These are phyloP conservation scores for Pythium brachiatum DNA, from an alignment of 352 stramenopile species.

Conservation along the genomic window DNA sequence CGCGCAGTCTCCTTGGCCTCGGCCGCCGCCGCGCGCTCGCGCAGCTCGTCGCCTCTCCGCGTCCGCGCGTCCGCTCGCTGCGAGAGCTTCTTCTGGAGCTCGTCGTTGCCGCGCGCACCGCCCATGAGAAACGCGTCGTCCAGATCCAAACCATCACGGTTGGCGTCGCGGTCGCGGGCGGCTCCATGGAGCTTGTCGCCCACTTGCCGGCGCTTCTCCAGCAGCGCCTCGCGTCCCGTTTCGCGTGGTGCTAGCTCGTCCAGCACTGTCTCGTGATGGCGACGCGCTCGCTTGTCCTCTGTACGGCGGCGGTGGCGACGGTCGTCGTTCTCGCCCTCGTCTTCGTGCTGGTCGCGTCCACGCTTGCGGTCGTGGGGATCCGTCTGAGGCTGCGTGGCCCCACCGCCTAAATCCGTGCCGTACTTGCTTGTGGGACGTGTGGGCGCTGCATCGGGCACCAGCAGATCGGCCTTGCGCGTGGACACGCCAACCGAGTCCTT, in stretches of 20 bases:
- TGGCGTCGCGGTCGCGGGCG: constrained; percentile 55
- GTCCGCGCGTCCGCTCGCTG: constrained; percentile 37
- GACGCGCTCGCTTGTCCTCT: constrained; percentile 31
- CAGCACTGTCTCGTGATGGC: constrained; percentile 42
- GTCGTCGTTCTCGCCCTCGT: constrained; percentile 28
- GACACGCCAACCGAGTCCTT: constrained; percentile 74
- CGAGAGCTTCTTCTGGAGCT: constrained; percentile 44
- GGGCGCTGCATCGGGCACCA: constrained; percentile 15
- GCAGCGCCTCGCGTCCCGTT: constrained; percentile 57
- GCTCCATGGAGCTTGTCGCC: constrained; percentile 51
- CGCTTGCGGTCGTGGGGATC: neutral
- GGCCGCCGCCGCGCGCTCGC: constrained; percentile 37
- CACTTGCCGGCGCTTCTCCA: constrained; percentile 56
- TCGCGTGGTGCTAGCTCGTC: constrained; percentile 63
- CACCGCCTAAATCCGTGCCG: neutral
- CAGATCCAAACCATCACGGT: constrained; percentile 63
- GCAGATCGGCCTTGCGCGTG: constrained; percentile 51
- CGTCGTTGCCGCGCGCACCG: constrained; percentile 16
- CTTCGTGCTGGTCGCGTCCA: constrained; percentile 15
- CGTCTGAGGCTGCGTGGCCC: neutral
- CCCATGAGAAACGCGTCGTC: constrained; percentile 73
- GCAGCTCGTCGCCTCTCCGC: constrained; percentile 37
- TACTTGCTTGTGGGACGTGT: neutral
- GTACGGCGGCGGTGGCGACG: constrained; percentile 15
- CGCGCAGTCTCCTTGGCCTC: constrained; percentile 65